These are phyloP conservation scores for Fusarium sp. DNA, from an alignment of 2,329 filamentous ascomycete species.

Conservation along the genomic window DNA sequence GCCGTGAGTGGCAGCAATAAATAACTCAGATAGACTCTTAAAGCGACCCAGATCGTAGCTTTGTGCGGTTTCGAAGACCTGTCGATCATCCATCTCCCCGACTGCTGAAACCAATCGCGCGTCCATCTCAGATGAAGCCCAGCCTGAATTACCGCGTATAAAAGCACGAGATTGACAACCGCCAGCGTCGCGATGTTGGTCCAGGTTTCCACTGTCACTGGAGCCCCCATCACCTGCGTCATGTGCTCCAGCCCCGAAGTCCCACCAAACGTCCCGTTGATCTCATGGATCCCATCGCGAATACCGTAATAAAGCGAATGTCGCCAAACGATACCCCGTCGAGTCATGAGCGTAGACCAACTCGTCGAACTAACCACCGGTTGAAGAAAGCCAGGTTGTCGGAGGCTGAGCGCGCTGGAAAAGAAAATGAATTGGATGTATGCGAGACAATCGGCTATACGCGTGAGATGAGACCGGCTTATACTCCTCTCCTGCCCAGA, in stretches of 20 bases:
- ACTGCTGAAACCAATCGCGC: constrained; percentile 55
- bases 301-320: constrained; percentile 41
- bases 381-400: constrained; percentile 78
- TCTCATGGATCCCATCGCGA: constrained; percentile 68
- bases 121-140: constrained; percentile 29
- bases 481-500: not conserved
- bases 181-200: constrained; percentile 73
- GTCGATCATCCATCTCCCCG: constrained; percentile 41
- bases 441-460: constrained; percentile 67
- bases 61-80: constrained; percentile 44
- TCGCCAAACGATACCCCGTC: constrained; percentile 39
- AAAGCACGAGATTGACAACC: constrained; percentile 63
- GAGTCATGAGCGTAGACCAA: constrained; percentile 75
- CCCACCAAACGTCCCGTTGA: constrained; percentile 69
- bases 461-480: constrained; percentile 28
- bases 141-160: constrained; percentile 65
- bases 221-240: constrained; percentile 74
- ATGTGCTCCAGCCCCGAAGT: constrained; percentile 69
- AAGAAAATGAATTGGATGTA: constrained; percentile 81
- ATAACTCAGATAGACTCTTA: constrained; percentile 79
- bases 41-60: constrained; percentile 56
- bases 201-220: constrained; percentile 71
- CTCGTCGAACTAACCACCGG: constrained; percentile 72
- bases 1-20: constrained; percentile 77
- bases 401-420: constrained; percentile 73